phyloP scores from a whole-genome alignment of 768 basidiomycete species.

The Leccinellum luteum region DNA sequence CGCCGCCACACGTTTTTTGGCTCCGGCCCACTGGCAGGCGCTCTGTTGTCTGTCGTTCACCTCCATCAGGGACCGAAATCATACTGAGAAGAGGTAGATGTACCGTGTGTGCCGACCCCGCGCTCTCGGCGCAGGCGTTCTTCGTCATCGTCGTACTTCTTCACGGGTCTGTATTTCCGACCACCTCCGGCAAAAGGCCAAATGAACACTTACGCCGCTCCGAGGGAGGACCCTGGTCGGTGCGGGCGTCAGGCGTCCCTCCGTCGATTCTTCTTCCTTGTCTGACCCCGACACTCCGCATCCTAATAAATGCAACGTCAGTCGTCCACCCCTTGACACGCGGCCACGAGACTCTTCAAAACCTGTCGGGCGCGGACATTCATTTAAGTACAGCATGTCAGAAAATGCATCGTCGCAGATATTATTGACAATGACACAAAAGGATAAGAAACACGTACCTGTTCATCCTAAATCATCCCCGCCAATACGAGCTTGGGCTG shows the following conservation, averaged over 20 bases:
- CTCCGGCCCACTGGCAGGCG: neutral
- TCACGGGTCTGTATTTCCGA: conserved; percentile 34
- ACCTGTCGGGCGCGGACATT: too few relatives aligned
- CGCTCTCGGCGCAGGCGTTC: conserved; percentile 34
- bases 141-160: conserved; percentile 33
- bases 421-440: too few relatives aligned
- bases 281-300: conserved; percentile 52
- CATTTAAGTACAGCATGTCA: too few relatives aligned
- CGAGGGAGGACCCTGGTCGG: conserved; percentile 57
- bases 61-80: neutral
- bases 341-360: too few relatives aligned
- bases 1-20: conserved; percentile 7
- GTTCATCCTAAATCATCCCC: too few relatives aligned
- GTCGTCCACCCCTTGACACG: neutral
- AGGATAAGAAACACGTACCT: too few relatives aligned
- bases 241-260: conserved; percentile 26
- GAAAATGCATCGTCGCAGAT: too few relatives aligned
- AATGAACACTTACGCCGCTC: conserved; percentile 49
- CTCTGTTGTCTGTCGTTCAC: too few relatives aligned
- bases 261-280: conserved; percentile 41
- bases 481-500: too few relatives aligned
- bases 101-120: conserved; percentile 9
- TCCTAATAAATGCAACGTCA: conserved; percentile 34
- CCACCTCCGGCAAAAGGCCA: neutral
- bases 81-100: neutral